These are phyloP conservation scores for Hymenoscyphus fraxineus DNA, from an alignment of 2,329 filamentous ascomycete genomes.

Conservation along the genomic window DNA sequence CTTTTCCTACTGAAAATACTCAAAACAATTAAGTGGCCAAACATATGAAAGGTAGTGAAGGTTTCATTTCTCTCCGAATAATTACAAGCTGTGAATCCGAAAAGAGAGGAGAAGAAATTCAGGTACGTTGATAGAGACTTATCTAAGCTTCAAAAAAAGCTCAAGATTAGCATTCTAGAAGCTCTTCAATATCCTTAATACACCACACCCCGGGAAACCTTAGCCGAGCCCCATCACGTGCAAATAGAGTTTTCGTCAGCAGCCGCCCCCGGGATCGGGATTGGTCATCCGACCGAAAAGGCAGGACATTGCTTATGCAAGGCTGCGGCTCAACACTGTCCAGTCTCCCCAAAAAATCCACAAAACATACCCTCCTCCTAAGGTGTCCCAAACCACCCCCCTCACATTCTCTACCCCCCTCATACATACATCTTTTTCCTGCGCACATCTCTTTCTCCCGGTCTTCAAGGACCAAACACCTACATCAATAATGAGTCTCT, in stretches of 20 bases:
- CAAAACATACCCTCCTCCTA: neutral
- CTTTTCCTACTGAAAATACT: no score
- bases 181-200: no score
- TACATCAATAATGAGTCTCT: constrained; percentile 8
- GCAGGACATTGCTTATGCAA: neutral
- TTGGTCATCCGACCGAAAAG: neutral
- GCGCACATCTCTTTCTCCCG: neutral
- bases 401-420: constrained; percentile 2
- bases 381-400: neutral
- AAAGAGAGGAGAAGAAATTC: no score
- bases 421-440: neutral
- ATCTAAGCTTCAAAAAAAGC: no score
- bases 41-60: no score
- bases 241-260: neutral
- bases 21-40: no score
- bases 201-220: no score
- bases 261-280: no score
- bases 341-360: neutral
- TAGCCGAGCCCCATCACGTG: neutral
- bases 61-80: no score
- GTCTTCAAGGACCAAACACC: neutral
- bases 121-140: no score
- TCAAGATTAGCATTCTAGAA: no score
- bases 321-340: neutral
- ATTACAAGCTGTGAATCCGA: no score